Percentiles rank a stretch among this genome's conserved stretches.
Conservation (phyloP, 2,329 filamentous ascomycete species). For the Aspergillus ustus region DNA sequence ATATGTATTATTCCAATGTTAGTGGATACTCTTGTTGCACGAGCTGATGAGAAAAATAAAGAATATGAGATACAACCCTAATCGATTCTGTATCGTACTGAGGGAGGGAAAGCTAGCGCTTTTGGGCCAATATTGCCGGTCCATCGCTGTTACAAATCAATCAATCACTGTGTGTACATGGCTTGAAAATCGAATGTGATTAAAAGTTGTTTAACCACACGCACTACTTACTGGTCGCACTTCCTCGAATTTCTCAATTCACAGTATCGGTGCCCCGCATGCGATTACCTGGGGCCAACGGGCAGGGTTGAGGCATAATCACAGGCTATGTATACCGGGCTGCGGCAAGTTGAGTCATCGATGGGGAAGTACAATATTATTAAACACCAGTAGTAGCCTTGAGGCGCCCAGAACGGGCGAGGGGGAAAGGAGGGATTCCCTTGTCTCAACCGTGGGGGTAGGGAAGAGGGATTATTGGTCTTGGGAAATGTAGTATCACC, state of each 20-base stretch:
- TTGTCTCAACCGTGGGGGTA: background rate
- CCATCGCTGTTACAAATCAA: background rate
- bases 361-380: background rate
- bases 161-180: background rate
- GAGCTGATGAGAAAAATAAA: constrained; percentile 9
- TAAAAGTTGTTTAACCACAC: background rate
- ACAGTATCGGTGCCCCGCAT: background rate
- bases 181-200: background rate
- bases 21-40: constrained; percentile 12
- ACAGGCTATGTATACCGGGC: background rate
- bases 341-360: background rate
- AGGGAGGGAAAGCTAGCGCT: background rate
- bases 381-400: background rate
- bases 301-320: background rate
- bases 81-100: background rate
- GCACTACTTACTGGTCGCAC: background rate
- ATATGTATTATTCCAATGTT: constrained; percentile 12
- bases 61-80: constrained; percentile 4
- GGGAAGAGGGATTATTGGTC: background rate
- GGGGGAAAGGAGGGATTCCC: background rate
- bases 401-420: background rate
- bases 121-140: background rate
- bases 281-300: background rate
- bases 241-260: background rate
- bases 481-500: background rate